Evolutionary conservation across 305 asterid genomes (phyloP), one percentile per base, ranked within the genome.

Genomic region (Fraxinus latifolia): DNA sequence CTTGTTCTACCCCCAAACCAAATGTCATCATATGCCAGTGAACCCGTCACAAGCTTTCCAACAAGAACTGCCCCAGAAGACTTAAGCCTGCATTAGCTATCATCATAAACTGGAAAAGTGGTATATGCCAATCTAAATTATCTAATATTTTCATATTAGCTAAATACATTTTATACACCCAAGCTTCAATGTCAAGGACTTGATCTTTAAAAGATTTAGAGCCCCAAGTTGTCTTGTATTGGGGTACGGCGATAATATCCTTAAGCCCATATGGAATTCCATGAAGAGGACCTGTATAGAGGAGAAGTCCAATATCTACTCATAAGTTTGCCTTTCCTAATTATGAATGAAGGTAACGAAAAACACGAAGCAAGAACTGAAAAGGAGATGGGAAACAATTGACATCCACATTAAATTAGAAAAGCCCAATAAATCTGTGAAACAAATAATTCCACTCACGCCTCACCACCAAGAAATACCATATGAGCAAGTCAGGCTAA

Each of bases 1-100:
- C 98, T 90, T 7, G 99, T 95, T 86, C 99, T 87, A 44, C 98
- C 98, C 3, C 99, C 95, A 78, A 94, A 94, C 99, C 97, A 95
- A 82, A 94, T 95, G 83, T 95, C 98, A 82, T 94, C 97, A 76
- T 93, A 95, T 65, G 97, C 98, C 79, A 95, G 84, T 80, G 99
- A 94, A 4, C 98, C 98, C 0, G 97, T 79, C 74, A 90, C 99
- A 34, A 95, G 92, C 87, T 95, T 95, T 37, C 95, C 97, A 81
- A 92, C 90, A 82, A 91, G 96, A 81, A 95, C 96, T 9, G 95
- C 99, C 62, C 99, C 99, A 23, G 96, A 89, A 88, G 90, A 88
- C 87, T 89, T 94, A 58, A 95, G 85, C 90, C 99, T 95, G 91
- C 84, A 83, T 80, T 39, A 17, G 12, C 65, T 5, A 23, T 73